phyloP scores from a whole-genome alignment of 768 basidiomycete genomes.

The Arthromyces matolae region DNA sequence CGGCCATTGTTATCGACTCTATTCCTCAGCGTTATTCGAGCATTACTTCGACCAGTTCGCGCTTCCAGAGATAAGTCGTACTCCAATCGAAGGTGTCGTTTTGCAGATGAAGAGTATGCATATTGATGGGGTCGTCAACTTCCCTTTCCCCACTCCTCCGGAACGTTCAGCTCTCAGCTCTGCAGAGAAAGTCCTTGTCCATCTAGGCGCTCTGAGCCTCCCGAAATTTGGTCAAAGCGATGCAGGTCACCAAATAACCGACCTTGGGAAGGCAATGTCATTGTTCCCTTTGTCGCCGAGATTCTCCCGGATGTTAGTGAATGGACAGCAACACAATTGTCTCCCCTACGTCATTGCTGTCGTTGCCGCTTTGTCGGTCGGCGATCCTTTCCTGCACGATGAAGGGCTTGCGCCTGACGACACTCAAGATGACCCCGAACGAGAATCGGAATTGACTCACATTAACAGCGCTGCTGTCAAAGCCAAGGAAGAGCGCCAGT shows the following conservation, averaged over 20 bases:
- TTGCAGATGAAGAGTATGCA: conserved; percentile 99
- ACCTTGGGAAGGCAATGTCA: conserved; percentile 89
- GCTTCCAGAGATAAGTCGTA: conserved; percentile 88
- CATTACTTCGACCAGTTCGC: conserved; percentile 87
- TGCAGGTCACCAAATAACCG: conserved; percentile 65
- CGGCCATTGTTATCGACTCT: conserved; percentile 96
- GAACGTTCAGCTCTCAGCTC: conserved; percentile 69
- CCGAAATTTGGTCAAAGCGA: conserved; percentile 21
- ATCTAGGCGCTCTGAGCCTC: conserved; percentile 76
- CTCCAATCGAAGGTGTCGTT: conserved; percentile 95
- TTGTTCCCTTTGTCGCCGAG: conserved; percentile 92
- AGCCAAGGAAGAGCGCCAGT: conserved; percentile 54
- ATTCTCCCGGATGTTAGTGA: conserved; percentile 93
- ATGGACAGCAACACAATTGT: conserved; percentile 79
- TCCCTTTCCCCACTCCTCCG: conserved; percentile 97
- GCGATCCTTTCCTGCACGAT: conserved; percentile 92
- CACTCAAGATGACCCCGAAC: conserved; percentile 33
- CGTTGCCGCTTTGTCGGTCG: conserved; percentile 88
- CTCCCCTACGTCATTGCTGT: conserved; percentile 89
- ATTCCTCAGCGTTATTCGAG: conserved; percentile 93
- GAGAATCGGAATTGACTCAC: conserved; percentile 36
- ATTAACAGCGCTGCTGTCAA: conserved; percentile 44
- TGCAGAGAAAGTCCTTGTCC: conserved; percentile 76
- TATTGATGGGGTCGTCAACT: conserved; percentile 93
- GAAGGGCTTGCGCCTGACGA: conserved; percentile 52